Evolutionary conservation across 306 rosid genomes (phyloP), one percentile per base, ranked within the genome.

Genomic region (Vigna unguiculata): DNA sequence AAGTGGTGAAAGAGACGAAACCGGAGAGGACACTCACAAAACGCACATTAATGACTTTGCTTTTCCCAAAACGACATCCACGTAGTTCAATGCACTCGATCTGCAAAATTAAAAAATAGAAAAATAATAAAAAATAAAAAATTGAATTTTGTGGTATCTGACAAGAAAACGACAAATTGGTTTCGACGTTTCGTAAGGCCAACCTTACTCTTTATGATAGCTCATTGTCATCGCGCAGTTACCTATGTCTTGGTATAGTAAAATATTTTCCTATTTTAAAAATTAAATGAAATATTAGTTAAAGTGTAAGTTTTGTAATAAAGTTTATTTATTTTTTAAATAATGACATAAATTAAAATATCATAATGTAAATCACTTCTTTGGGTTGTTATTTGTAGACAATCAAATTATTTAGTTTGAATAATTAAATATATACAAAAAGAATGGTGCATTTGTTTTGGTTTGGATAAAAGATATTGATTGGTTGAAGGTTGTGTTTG

Each of bases 151-250:
- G 34, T 6, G 17, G 68, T 51, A 59, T 77, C 90, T 84, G 90
- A 89, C 90, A 87, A 64, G 85, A 82, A 87, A 83, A 83, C 71
- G 93, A 81, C 88, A 89, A 87, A 52, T 48, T 59, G 45, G 67
- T 78, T 69, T 78, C 43, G 61, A 78, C 43, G 81, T 34, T 70
- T 77, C 57, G 32, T 16, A 20, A 34, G 25, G 25, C 46, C 11
- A 24, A 57, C 68, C 57, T 41, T 57, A 32, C 75, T 32, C 30
- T 28, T 58, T n/a, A 17, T 51, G 2, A 6, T 38, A 38, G 0
- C 21, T 70, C 48, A 16, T 13, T 38, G 45, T 19, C 25, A 54
- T 16, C 4, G 15, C 60, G 62, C 62, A 57, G 34, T 57, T 11
- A 22, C 5, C 34, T 22, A 22, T 57, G 25, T 57, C 16, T 21